Evolutionary conservation across 208 protist species (phyloP).

Genomic region (Acanthamoeba royreba): DNA sequence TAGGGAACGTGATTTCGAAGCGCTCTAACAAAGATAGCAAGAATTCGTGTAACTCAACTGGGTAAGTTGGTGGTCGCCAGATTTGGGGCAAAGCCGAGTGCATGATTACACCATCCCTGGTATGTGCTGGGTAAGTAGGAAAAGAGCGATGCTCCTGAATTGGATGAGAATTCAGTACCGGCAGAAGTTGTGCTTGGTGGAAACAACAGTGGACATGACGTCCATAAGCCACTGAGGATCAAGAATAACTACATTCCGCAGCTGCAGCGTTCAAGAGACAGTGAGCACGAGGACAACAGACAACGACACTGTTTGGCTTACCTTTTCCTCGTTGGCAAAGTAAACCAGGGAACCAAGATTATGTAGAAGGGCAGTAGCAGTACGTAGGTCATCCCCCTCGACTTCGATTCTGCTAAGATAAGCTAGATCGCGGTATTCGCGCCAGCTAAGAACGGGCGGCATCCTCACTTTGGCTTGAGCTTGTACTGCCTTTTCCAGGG

Average conservation of each 20-base stretch:
- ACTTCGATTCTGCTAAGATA: not conserved
- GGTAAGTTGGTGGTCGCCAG: not conserved
- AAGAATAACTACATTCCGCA: not conserved
- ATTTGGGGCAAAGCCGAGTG: not conserved
- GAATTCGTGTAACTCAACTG: not conserved
- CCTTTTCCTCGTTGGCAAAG: constrained; percentile 11
- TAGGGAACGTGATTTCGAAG: constrained; percentile 25
- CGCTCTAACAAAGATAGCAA: not conserved
- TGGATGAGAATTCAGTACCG: not conserved
- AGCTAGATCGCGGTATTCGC: constrained; percentile 8
- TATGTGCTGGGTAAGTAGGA: not conserved
- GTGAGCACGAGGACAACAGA: too few species aligned
- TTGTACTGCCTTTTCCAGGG: not conserved
- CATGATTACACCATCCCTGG: not conserved
- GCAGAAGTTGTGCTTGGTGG: constrained; percentile 30
- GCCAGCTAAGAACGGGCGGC: not conserved
- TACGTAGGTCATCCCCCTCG: not conserved
- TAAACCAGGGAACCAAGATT: constrained; percentile 11
- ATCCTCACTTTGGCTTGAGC: not conserved
- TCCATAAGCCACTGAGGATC: constrained; percentile 37
- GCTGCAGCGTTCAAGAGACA: not conserved
- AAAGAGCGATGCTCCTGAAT: too few species aligned
- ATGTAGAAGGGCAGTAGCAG: not conserved
- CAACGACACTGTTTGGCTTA: too few species aligned
- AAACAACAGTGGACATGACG: not conserved